Evolutionary conservation across 805 yeast genomes (phyloP).

Genomic region (Debaryomyces prosopidis): DNA sequence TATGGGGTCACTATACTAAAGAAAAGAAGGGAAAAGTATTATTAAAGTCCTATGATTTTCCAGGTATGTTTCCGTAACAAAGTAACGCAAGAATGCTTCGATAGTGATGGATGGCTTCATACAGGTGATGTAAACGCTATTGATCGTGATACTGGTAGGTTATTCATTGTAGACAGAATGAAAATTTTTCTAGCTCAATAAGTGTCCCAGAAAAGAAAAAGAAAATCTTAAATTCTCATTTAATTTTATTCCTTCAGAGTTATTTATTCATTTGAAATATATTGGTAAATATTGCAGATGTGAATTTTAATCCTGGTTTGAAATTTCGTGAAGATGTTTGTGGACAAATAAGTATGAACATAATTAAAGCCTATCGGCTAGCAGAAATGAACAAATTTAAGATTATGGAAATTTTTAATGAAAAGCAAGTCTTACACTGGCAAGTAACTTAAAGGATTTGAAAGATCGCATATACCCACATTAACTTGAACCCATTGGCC

Average conservation of each 20-base stretch:
- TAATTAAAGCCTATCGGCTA: conserved; percentile 10
- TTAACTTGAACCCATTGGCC: conserved; percentile 37
- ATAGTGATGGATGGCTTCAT: conserved; percentile 57
- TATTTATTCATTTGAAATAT: conserved; percentile 53
- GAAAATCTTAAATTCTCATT: conserved; percentile 61
- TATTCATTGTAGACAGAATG: conserved; percentile 68
- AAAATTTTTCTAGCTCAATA: conserved; percentile 71
- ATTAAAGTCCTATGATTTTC: conserved; percentile 64
- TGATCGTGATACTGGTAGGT: conserved; percentile 49
- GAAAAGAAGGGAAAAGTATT: conserved; percentile 46
- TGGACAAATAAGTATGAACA: conserved; percentile 11
- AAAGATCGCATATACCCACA: conserved; percentile 27
- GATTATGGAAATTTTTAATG: conserved; percentile 22
- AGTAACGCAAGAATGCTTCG: conserved; percentile 54
- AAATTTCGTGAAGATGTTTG: conserved; percentile 19
- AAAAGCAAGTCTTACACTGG: conserved; percentile 17
- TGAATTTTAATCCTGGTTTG: conserved; percentile 43
- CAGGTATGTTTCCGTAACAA: conserved; percentile 54
- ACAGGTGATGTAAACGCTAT: conserved; percentile 66
- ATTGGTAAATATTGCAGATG: conserved; percentile 62
- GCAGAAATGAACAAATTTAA: conserved; percentile 15
- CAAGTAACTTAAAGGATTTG: conserved; percentile 24
- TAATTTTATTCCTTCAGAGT: conserved; percentile 51
- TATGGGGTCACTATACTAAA: conserved; percentile 17
- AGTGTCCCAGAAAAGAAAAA: conserved; percentile 72